A percentile compares a stretch with the other conserved stretches of the same genome.
phyloP scores from a whole-genome alignment of 306 rosid genomes.

The Cicer yamashitae region DNA sequence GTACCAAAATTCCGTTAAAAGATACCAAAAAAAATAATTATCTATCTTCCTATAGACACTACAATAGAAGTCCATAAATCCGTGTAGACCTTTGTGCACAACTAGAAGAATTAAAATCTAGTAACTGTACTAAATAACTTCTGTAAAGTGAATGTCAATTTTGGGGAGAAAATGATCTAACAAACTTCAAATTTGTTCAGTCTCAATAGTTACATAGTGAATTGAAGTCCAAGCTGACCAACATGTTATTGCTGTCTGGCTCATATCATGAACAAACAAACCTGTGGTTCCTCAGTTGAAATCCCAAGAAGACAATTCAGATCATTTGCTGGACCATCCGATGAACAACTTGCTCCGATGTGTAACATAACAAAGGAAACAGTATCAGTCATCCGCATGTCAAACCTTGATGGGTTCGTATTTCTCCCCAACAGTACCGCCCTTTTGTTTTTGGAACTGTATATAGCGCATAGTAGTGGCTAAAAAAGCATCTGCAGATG shows the following conservation, averaged over 20 bases:
- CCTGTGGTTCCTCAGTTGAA: slow-evolving; percentile 40
- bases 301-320: slow-evolving; percentile 38
- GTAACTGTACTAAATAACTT: slow-evolving; percentile 41
- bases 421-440: slow-evolving; percentile 85
- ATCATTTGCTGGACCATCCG: slow-evolving; percentile 25
- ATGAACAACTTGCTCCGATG: slow-evolving; percentile 38
- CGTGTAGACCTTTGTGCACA: slow-evolving; percentile 35
- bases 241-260: slow-evolving; percentile 38
- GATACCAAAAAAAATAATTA: not conserved
- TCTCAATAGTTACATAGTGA: slow-evolving; percentile 40
- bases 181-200: slow-evolving; percentile 15
- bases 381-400: slow-evolving; percentile 30
- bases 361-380: slow-evolving; percentile 18
- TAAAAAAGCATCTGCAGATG: slow-evolving; percentile 84
- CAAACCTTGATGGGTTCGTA: slow-evolving; percentile 80
- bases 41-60: no score
- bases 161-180: not conserved
- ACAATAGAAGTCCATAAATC: slow-evolving; percentile 5
- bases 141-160: slow-evolving; percentile 20
- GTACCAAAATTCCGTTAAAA: slow-evolving; percentile 14
- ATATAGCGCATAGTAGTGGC: slow-evolving; percentile 86
- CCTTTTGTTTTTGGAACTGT: slow-evolving; percentile 92
- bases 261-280: slow-evolving; percentile 40
- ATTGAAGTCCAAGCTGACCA: slow-evolving; percentile 30
- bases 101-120: slow-evolving; percentile 39